A percentile compares a stretch with the other conserved stretches of the same genome.
Evolutionary conservation across 768 basidiomycete species (phyloP).

Genomic region (Wakefieldia striispora): DNA sequence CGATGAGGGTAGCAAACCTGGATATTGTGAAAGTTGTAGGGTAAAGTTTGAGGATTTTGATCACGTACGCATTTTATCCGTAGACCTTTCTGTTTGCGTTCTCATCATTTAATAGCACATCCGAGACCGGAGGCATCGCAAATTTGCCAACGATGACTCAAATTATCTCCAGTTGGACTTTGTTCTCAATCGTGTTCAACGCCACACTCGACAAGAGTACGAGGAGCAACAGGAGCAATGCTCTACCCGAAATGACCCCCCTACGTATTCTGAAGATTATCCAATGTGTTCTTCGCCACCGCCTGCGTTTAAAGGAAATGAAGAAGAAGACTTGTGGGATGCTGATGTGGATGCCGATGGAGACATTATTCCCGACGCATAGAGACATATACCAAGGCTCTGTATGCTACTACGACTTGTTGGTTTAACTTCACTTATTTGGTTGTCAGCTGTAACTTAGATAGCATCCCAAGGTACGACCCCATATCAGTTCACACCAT

Average conservation of each 20-base stretch:
- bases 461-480: neutral
- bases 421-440: slow-evolving; percentile 20
- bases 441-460: slow-evolving; percentile 23
- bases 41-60: slow-evolving; percentile 86
- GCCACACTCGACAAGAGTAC: slow-evolving; percentile 36
- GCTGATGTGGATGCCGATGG: slow-evolving; percentile 16
- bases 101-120: slow-evolving; percentile 57
- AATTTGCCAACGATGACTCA: slow-evolving; percentile 71
- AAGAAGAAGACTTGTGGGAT: slow-evolving; percentile 25
- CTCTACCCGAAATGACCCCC: slow-evolving; percentile 8
- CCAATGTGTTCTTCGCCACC: slow-evolving; percentile 23
- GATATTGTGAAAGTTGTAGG: slow-evolving; percentile 97
- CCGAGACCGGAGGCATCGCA: slow-evolving; percentile 67
- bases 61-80: slow-evolving; percentile 43
- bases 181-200: slow-evolving; percentile 61
- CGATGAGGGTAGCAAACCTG: slow-evolving; percentile 87
- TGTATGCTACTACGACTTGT: slow-evolving; percentile 16
- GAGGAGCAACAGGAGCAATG: slow-evolving; percentile 25
- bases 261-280: slow-evolving; percentile 18
- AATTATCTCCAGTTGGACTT: slow-evolving; percentile 82
- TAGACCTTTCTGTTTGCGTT: neutral
- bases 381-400: neutral
- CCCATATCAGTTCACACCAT: too few species aligned
- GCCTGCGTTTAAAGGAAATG: neutral
- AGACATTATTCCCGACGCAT: slow-evolving; percentile 20